These are phyloP conservation scores for Chaetomiaceae sp. DNA, from an alignment of 2,329 filamentous ascomycete species.

Conservation along the genomic window DNA sequence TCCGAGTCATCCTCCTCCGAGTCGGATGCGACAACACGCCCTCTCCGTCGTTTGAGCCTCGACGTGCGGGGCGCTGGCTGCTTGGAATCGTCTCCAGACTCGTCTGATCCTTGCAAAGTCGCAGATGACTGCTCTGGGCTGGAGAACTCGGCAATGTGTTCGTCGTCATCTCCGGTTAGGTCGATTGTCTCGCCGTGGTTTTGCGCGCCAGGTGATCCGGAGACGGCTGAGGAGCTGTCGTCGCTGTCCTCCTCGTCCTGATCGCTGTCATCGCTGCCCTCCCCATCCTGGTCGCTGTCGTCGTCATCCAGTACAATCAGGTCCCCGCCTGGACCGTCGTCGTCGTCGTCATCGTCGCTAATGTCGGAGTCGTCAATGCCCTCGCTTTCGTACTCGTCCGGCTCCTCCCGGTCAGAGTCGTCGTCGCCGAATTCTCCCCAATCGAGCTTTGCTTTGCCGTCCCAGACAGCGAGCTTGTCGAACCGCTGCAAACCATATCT, in stretches of 20 bases:
- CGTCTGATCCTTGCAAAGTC: constrained; percentile 2
- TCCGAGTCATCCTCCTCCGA: constrained; percentile 17
- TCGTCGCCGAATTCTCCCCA: neutral
- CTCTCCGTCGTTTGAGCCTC: constrained; percentile 8
- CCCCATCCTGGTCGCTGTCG: neutral
- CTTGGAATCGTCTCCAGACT: constrained; percentile 3
- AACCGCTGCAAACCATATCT: neutral
- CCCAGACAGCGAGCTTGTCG: neutral
- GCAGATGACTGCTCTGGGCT: constrained; percentile 16
- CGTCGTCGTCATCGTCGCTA: constrained; percentile 14
- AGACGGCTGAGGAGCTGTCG: neutral
- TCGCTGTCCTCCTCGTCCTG: constrained; percentile 2
- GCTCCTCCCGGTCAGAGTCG: neutral
- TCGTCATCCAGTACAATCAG: constrained; percentile 9
- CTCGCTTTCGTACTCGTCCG: constrained; percentile 23
- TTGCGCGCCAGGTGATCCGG: neutral
- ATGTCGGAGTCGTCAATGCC: constrained; percentile 21
- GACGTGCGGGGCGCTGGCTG: neutral
- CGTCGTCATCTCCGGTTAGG: neutral
- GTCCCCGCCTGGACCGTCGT: constrained; percentile 4
- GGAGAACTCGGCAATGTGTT: constrained; percentile 12
- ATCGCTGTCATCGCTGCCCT: constrained; percentile 8
- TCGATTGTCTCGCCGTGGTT: neutral
- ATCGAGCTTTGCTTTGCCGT: neutral
- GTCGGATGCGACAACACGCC: constrained; percentile 14